Evolutionary conservation across 2,329 filamentous ascomycete species (phyloP), one percentile per base, ranked within the genome.

Genomic region (Ophiostoma angusticollis): DNA sequence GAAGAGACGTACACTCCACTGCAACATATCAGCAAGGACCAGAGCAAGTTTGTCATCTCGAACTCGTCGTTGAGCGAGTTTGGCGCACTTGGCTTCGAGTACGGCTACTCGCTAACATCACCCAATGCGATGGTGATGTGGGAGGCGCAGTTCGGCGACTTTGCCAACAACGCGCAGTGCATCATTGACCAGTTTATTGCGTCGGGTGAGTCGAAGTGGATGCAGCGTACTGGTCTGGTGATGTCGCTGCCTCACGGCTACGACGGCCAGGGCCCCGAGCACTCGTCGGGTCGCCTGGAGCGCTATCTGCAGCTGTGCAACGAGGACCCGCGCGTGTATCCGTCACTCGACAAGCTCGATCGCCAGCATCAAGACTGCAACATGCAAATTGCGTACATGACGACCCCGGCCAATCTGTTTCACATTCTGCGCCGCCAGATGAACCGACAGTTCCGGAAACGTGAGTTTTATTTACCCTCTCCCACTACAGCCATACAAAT

Each of bases 351-450:
- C 49, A 95, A 91, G 70, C 76, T 96, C 45, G 80, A 93, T 40
- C 85, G 91, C 51, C 91, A 96, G 64, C 91, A 98, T 68, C 91
- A 98, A 67, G 91, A 98, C 66, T 94, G 86, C 72, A 98, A 98
- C 68, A 93, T 98, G 78, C 91, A 98, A 67, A 82, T 98, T 58
- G 86, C 80, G 40, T 94, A 91, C 70, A 87, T 93, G 77, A 98
- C 91, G n/a, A 84, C 81, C 33, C 91, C 91, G 21, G 74, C 89
- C 49, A 98, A 98, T 64, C 63, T 93, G 58, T 98, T 98, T 80
- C 91, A 98, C 64, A 79, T 91, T 50, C 74, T 98, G 47, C 83
- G 91, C 59, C 78, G 91, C 63, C 91, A 98, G 68, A 94, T 98
- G 79, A 87, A 96, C 72, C 78, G 91, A 55, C 89, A 98, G 59